phyloP scores from a whole-genome alignment of 2,329 filamentous ascomycete species.

The Verticillium tricorpus region DNA sequence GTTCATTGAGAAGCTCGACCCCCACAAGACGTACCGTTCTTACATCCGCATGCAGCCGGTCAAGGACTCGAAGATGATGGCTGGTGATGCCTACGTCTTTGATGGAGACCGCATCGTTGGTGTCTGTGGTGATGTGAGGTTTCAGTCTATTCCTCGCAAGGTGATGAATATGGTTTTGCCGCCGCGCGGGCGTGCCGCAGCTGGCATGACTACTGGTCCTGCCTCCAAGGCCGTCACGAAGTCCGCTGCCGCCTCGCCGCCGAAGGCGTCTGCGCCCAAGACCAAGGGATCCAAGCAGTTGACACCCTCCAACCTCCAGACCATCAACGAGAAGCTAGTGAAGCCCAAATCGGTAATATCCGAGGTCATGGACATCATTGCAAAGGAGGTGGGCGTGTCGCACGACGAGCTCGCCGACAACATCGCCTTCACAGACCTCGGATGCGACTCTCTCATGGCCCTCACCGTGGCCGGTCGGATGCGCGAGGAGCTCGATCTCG shows the following conservation, averaged over 20 bases:
- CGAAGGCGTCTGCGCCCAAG: slow-evolving; percentile 28
- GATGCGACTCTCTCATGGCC: slow-evolving; percentile 58
- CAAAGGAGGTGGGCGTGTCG: slow-evolving; percentile 51
- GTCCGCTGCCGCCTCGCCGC: slow-evolving; percentile 13
- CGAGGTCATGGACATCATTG: slow-evolving; percentile 48
- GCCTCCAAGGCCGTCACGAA: not conserved
- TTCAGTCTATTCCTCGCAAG: slow-evolving; percentile 62
- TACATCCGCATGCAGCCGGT: slow-evolving; percentile 56
- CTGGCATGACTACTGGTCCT: not conserved
- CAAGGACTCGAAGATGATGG: slow-evolving; percentile 45
- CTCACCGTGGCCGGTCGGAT: slow-evolving; percentile 53
- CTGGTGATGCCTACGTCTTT: slow-evolving; percentile 51
- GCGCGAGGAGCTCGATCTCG: slow-evolving; percentile 52
- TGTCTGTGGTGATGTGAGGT: slow-evolving; percentile 53
- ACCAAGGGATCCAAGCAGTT: slow-evolving; percentile 38
- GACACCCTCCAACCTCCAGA: slow-evolving; percentile 39
- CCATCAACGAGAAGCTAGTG: slow-evolving; percentile 46
- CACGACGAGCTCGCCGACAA: slow-evolving; percentile 52
- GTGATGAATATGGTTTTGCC: slow-evolving; percentile 64
- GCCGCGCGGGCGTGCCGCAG: slow-evolving; percentile 43
- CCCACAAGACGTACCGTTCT: slow-evolving; percentile 44
- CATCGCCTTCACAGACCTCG: slow-evolving; percentile 52
- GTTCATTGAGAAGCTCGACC: slow-evolving; percentile 40
- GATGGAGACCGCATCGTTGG: slow-evolving; percentile 46
- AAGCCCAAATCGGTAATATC: slow-evolving; percentile 34